These are phyloP conservation scores for Simplicillium aogashimaense DNA, from an alignment of 2,329 filamentous ascomycete species.

Conservation along the genomic window DNA sequence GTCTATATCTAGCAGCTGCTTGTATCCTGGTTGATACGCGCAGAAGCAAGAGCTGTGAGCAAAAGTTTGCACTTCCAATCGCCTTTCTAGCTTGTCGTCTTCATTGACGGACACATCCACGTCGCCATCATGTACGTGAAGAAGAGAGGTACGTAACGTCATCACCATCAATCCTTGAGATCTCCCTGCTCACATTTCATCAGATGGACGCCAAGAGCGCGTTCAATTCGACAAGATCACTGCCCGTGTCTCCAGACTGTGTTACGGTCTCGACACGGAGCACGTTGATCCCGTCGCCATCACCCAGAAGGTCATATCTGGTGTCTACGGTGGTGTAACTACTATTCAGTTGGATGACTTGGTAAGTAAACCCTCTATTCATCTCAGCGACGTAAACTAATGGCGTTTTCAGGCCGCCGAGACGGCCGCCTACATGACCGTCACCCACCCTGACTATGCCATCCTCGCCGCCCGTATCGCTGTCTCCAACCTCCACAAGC, in stretches of 20 bases:
- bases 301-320: constrained; percentile 98
- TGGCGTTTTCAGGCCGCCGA: constrained; percentile 71
- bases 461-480: constrained; percentile 97
- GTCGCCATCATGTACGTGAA: constrained; percentile 47
- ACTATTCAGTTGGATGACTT: constrained; percentile 95
- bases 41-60: constrained; percentile 14
- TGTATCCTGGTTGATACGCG: constrained; percentile 13
- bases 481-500: constrained; percentile 98
- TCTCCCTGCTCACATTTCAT: constrained; percentile 15
- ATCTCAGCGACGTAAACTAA: not conserved
- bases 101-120: constrained; percentile 7
- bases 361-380: constrained; percentile 46
- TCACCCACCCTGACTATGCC: constrained; percentile 97
- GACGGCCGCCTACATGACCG: constrained; percentile 99
- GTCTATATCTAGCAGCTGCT: constrained; percentile 10
- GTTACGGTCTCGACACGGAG: constrained; percentile 89
- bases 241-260: constrained; percentile 91
- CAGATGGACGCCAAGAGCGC: constrained; percentile 98
- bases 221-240: constrained; percentile 99
- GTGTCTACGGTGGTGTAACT: constrained; percentile 96
- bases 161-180: not conserved
- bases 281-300: constrained; percentile 98
- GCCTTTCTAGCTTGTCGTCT: constrained; percentile 11
- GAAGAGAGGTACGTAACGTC: constrained; percentile 45
- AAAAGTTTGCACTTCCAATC: constrained; percentile 9